Conservation (phyloP, 2,329 filamentous ascomycete genomes). For the Colletotrichum somersetense region DNA sequence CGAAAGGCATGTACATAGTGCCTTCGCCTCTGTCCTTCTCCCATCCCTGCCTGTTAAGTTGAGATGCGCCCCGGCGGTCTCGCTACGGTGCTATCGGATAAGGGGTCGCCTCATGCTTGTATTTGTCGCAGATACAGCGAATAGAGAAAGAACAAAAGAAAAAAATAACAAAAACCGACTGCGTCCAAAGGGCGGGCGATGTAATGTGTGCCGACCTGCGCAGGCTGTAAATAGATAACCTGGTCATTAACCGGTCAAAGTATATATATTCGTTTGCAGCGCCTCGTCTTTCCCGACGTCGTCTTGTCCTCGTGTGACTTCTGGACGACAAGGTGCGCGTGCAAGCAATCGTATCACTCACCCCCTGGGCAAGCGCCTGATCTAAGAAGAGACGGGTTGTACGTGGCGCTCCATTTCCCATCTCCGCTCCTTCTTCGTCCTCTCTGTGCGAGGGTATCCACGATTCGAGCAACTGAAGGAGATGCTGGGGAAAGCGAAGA, state of each 20-base stretch:
- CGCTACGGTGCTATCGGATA: slow-evolving; percentile 8
- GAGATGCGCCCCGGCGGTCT: slow-evolving; percentile 18
- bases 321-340: neutral
- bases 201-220: slow-evolving; percentile 31
- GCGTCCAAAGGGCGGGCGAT: slow-evolving; percentile 32
- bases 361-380: too few relatives aligned
- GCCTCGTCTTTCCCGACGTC: neutral
- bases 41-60: slow-evolving; percentile 34
- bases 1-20: slow-evolving; percentile 1
- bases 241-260: slow-evolving; percentile 30
- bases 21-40: slow-evolving; percentile 17
- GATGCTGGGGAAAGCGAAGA: neutral
- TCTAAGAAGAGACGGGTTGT: too few relatives aligned
- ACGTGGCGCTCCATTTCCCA: too few relatives aligned
- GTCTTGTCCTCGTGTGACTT: neutral
- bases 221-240: slow-evolving; percentile 38
- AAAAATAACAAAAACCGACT: slow-evolving; percentile 31
- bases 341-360: neutral
- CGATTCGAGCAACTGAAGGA: neutral
- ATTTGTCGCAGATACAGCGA: slow-evolving; percentile 34
- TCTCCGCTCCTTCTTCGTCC: neutral
- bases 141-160: slow-evolving; percentile 35
- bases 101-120: slow-evolving; percentile 30
- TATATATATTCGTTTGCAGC: slow-evolving; percentile 37
- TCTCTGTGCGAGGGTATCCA: neutral